Evolutionary conservation across 2,329 filamentous ascomycete genomes (phyloP).

Genomic region (Ilyonectria robusta): DNA sequence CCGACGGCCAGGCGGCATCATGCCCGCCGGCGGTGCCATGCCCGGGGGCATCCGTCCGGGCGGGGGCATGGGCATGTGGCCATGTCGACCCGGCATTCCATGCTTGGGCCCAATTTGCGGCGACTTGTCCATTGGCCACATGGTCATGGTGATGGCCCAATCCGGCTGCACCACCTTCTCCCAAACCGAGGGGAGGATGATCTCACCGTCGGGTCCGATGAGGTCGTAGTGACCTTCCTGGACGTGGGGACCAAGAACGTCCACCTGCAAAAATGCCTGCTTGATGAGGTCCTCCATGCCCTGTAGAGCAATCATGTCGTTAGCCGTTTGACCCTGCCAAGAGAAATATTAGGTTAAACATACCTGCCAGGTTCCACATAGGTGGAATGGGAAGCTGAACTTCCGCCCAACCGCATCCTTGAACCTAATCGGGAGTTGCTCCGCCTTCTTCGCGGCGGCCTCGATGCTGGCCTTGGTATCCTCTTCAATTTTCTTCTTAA

Average conservation of each 20-base stretch:
- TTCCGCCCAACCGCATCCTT: constrained; percentile 93
- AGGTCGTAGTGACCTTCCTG: constrained; percentile 85
- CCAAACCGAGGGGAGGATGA: constrained; percentile 85
- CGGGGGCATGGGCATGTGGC: constrained; percentile 24
- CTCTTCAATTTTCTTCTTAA: constrained; percentile 70
- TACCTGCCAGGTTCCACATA: constrained; percentile 89
- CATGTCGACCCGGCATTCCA: constrained; percentile 35
- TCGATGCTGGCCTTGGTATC: constrained; percentile 65
- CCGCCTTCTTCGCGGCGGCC: constrained; percentile 66
- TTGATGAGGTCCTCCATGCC: constrained; percentile 90
- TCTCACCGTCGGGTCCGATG: constrained; percentile 83
- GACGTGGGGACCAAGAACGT: constrained; percentile 82
- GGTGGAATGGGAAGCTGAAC: constrained; percentile 90
- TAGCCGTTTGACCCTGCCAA: constrained; percentile 34
- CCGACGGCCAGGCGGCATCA: constrained; percentile 20
- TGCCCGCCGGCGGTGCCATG: constrained; percentile 22
- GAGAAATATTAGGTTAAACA: constrained; percentile 51
- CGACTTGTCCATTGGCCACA: constrained; percentile 70
- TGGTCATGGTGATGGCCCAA: constrained; percentile 67
- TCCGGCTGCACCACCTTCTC: constrained; percentile 86
- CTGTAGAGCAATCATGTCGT: constrained; percentile 58
- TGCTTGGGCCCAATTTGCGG: constrained; percentile 45
- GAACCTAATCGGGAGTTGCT: constrained; percentile 85
- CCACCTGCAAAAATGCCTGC: constrained; percentile 86
- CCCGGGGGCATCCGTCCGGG: constrained; percentile 20